Conservation (phyloP, 257 asterid species). For the Solanum corneliomulleri region DNA sequence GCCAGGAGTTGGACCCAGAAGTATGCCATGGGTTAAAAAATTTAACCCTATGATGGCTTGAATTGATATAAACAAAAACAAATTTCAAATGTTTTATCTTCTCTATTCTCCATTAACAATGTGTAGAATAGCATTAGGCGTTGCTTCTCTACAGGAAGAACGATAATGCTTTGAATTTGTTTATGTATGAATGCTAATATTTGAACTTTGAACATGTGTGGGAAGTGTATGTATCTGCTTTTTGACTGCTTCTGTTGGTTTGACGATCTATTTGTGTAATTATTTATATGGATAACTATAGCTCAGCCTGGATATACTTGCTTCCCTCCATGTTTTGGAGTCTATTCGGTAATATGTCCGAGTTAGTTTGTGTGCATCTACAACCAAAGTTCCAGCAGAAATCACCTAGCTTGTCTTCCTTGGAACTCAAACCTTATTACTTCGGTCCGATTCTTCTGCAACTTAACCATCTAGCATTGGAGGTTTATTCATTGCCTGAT, state of each 20-base stretch:
- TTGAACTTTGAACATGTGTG: not conserved
- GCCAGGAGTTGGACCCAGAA: constrained; percentile 94
- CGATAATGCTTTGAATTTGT: constrained; percentile 1
- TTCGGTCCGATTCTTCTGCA: not conserved
- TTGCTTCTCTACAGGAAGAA: not conserved
- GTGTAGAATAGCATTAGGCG: constrained; percentile 10
- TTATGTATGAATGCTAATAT: not conserved
- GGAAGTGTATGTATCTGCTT: not conserved
- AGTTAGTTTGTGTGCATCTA: not conserved
- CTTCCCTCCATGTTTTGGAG: not conserved
- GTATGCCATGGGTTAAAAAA: constrained; percentile 64
- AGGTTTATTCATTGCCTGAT: not conserved
- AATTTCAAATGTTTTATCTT: constrained; percentile 1
- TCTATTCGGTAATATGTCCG: not conserved
- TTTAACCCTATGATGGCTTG: not conserved
- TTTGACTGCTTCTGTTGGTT: not conserved
- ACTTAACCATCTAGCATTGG: not conserved
- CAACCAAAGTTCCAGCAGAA: not conserved
- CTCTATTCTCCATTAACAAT: constrained; percentile 11
- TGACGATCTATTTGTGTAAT: not conserved
- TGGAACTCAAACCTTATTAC: not conserved
- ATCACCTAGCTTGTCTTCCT: not conserved
- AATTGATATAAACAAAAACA: constrained; percentile 19
- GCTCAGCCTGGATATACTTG: not conserved
- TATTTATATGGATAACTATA: not conserved